These are phyloP conservation scores for Penicillium ucsense DNA, from an alignment of 495 filamentous ascomycete species.

Conservation along the genomic window DNA sequence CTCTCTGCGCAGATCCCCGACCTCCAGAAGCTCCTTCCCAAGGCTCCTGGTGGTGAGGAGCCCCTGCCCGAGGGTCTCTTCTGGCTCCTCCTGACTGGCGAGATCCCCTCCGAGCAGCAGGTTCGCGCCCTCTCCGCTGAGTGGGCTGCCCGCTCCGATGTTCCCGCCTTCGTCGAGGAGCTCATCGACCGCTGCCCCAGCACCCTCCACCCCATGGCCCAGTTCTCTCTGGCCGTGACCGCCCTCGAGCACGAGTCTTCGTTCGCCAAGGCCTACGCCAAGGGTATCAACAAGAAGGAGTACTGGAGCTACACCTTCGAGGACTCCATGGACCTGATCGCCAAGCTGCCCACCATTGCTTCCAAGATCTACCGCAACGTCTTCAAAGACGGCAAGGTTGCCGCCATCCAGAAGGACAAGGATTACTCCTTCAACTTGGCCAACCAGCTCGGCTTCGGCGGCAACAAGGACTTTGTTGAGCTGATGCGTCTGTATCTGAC, in stretches of 20 bases:
- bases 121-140: constrained; percentile 95
- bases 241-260: constrained; percentile 96
- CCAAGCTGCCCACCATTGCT: constrained; percentile 97
- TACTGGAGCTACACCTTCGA: constrained; percentile 99
- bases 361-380: constrained; percentile 98
- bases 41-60: constrained; percentile 90
- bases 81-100: constrained; percentile 97
- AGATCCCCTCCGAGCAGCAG: constrained; percentile 94
- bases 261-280: constrained; percentile 96
- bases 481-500: constrained; percentile 96
- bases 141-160: constrained; percentile 92
- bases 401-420: constrained; percentile 91
- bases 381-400: constrained; percentile 99
- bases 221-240: constrained; percentile 95
- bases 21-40: constrained; percentile 93
- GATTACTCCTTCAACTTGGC: constrained; percentile 98
- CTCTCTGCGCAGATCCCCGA: constrained; percentile 66
- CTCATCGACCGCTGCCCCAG: constrained; percentile 98
- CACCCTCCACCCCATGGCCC: constrained; percentile 98
- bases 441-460: constrained; percentile 93
- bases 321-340: constrained; percentile 99
- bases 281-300: constrained; percentile 96
- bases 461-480: constrained; percentile 96
- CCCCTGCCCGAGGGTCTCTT: constrained; percentile 98
- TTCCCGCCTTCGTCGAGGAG: constrained; percentile 96